Evolutionary conservation across 495 filamentous ascomycete species (phyloP), one percentile per base, ranked within the genome.

Genomic region (Hypoxylon intermedium): DNA sequence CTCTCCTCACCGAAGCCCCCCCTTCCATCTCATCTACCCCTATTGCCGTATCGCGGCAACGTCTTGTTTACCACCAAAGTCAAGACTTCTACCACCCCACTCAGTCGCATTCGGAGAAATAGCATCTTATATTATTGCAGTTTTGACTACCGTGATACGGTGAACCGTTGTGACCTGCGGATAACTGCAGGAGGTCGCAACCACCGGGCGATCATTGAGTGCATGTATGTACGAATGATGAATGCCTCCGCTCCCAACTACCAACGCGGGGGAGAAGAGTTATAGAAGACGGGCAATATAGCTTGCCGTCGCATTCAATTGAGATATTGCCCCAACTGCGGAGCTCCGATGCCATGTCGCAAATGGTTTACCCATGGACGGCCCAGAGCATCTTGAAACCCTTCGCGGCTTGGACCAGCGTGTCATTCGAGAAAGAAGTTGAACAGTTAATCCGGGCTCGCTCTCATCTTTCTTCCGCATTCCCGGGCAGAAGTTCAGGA

Each of bases 101-200:
- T 42, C 13, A 5, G 41, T 45, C 51, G 46, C 50, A 60, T 60
- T 57, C 56, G 62, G 62, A 55, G 62, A 65, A 55, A 65, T 56
- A 60, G 38, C 47, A 55, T 60, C 50, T 58, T 26, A 38, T 60
- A 13, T 30, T 51, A 60, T 55, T 51, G 50, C 61, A 65, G 33
- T 53, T 44, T n/a, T n/a, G n/a, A n/a, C n/a, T n/a, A n/a, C n/a
- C 28, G 33, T 15, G 33, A 51, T 40, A 51, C 40, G 34, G 40
- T 42, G 43, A 38, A 40, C 34, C 28, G 19, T 36, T 53, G 19
- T 38, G 38, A 49, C 40, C 42, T 18, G 56, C 56, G 57, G 42
- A 40, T 5, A 47, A 38, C 33, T 60, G 51, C 38, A 56, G 34
- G 31, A 60, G 46, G 52, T 60, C 37, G 52, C 48, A 52, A 41